Evolutionary conservation across 306 rosid genomes (phyloP), one percentile per base, ranked within the genome.

Genomic region (Fagus sylvatica): DNA sequence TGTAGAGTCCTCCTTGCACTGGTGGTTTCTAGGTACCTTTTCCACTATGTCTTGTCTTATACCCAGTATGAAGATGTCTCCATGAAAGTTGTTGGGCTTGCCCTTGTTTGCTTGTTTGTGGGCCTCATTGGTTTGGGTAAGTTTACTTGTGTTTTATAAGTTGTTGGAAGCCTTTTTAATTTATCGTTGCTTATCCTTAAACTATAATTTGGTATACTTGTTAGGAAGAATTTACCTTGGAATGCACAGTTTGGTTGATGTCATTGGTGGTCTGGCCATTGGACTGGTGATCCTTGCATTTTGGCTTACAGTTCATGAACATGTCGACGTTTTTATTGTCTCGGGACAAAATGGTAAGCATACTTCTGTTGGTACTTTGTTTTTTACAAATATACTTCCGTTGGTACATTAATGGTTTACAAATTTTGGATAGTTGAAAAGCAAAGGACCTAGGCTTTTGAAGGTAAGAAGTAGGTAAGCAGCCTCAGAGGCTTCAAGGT

Each of bases 191-290:
- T 71, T 41, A 43, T 71, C 34, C 66, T 72, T 72, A 70, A 84
- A 70, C 53, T 76, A 16, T 72, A 60, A 33, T 83, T 71, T 62
- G 76, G 66, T 80, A 62, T 71, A 71, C 71, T 61, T 85, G 85
- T 84, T 53, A 96, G 98, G 96, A 80, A 96, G 99, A 91, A 85
- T 96, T 73, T 93, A 93, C 85, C 98, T 96, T 17, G 99, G 99
- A 66, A 93, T 96, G 99, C 99, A 96, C 89, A 96, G 98, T 75
- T 54, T 90, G 75, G 53, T 93, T 68, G 99, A 96, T 85, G 28
- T 96, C 78, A 74, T 91, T 43, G 86, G 86, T 71, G 99, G 99
- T 46, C 87, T 90, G 80, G 82, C 84, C 53, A 54, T 93, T 74
- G 99, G 98, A 72, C 74, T 89, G 15, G 87, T 74, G 79, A 19